These are phyloP conservation scores for Erysimum pusillum DNA, from an alignment of 441 rosid genomes.

Conservation along the genomic window DNA sequence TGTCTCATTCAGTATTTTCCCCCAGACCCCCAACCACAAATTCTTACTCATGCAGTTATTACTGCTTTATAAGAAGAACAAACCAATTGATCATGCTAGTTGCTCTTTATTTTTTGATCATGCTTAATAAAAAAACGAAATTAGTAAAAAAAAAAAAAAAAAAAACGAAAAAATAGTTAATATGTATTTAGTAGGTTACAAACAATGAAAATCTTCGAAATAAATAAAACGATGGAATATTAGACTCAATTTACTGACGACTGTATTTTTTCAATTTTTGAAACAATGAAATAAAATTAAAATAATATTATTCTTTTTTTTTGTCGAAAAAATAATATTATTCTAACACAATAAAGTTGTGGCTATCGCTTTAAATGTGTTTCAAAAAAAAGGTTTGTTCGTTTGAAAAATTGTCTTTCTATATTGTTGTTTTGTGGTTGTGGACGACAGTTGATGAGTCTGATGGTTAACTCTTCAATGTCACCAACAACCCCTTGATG, in stretches of 20 bases:
- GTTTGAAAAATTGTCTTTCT: neutral
- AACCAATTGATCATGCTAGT: slow-evolving; percentile 18
- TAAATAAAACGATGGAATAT: neutral
- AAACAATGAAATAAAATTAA: too few relatives aligned
- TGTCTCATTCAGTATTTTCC: slow-evolving; percentile 26
- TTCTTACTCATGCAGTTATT: slow-evolving; percentile 8
- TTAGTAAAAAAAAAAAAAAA: neutral
- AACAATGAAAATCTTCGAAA: neutral
- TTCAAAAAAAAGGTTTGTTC: neutral
- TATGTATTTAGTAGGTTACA: neutral
- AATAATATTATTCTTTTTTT: too few relatives aligned
- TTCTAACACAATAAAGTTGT: neutral
- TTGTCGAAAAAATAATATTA: too few relatives aligned
- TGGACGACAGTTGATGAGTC: neutral
- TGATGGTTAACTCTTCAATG: neutral
- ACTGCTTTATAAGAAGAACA: slow-evolving; percentile 8
- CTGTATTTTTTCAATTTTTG: too few relatives aligned
- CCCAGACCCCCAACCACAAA: slow-evolving; percentile 41
- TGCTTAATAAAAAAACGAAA: neutral
- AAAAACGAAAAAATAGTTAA: neutral
- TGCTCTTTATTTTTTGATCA: neutral
- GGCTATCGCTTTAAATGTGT: neutral
- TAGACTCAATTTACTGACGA: too few relatives aligned
- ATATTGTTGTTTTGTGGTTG: neutral
- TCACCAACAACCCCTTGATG: neutral